phyloP scores from a whole-genome alignment of 1,284 basidiomycete species.

The Sporisorium exsertum region DNA sequence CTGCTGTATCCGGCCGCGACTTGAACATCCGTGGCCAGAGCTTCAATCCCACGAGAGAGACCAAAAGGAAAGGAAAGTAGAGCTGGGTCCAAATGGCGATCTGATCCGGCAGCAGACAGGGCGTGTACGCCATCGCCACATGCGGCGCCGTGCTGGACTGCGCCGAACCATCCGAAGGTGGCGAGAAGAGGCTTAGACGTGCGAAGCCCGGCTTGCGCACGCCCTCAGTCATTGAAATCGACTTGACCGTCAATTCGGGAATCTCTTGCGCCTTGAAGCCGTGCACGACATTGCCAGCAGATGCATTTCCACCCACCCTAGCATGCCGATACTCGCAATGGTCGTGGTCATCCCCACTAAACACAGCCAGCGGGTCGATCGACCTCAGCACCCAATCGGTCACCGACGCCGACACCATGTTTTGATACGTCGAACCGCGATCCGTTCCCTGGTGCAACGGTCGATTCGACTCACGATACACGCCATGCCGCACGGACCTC shows the following conservation, averaged over 20 bases:
- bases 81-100: conserved; percentile 53
- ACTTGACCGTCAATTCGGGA: conserved; percentile 62
- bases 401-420: conserved; percentile 47
- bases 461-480: conserved; percentile 43
- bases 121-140: conserved; percentile 40
- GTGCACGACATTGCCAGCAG: background rate
- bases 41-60: conserved; percentile 24
- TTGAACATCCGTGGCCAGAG: conserved; percentile 18
- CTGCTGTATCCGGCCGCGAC: background rate
- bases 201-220: conserved; percentile 59
- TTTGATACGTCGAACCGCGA: conserved; percentile 55
- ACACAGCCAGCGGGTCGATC: conserved; percentile 50
- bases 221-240: conserved; percentile 61
- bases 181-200: conserved; percentile 44
- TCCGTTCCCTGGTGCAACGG: conserved; percentile 56
- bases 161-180: background rate
- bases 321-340: conserved; percentile 61
- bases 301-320: background rate
- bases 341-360: conserved; percentile 64
- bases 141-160: background rate
- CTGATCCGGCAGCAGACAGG: conserved; percentile 60
- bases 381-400: conserved; percentile 46
- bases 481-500: conserved; percentile 37
- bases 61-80: conserved; percentile 46
- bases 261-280: conserved; percentile 37